Conservation (phyloP, 768 basidiomycete species). For the Tulasnella sp. region DNA sequence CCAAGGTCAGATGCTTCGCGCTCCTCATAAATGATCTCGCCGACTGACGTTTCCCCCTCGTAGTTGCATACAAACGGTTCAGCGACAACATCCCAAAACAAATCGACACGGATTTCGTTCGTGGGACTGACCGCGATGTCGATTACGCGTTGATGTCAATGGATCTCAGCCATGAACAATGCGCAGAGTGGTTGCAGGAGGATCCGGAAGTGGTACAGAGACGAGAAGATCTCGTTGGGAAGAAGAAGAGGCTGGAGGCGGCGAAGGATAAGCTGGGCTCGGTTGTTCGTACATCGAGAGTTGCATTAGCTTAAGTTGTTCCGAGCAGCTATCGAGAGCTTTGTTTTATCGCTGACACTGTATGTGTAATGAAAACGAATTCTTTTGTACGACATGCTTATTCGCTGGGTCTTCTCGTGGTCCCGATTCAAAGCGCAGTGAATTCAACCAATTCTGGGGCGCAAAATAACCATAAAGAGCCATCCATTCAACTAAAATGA, state of each 20-base stretch:
- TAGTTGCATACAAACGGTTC: conserved; percentile 53
- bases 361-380: too few species aligned
- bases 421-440: too few species aligned
- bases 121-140: conserved; percentile 37
- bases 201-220: conserved; percentile 25
- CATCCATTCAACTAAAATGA: too few species aligned
- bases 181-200: conserved; percentile 44
- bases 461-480: too few species aligned
- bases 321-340: too few species aligned
- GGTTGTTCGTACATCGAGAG: too few species aligned
- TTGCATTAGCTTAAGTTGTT: too few species aligned
- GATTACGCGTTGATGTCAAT: conserved; percentile 42
- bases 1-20: conserved; percentile 4
- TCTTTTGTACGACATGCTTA: too few species aligned
- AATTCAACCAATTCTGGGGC: too few species aligned
- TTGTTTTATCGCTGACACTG: too few species aligned
- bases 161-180: conserved; percentile 36
- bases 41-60: too few species aligned
- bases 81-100: conserved; percentile 46
- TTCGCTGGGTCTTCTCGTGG: too few species aligned
- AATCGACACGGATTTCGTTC: conserved; percentile 47
- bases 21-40: background rate
- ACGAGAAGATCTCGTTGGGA: conserved; percentile 34
- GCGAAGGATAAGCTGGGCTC: background rate
- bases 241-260: conserved; percentile 5